phyloP scores from a whole-genome alignment of 352 stramenopile species.

The Phytophthora idaei region DNA sequence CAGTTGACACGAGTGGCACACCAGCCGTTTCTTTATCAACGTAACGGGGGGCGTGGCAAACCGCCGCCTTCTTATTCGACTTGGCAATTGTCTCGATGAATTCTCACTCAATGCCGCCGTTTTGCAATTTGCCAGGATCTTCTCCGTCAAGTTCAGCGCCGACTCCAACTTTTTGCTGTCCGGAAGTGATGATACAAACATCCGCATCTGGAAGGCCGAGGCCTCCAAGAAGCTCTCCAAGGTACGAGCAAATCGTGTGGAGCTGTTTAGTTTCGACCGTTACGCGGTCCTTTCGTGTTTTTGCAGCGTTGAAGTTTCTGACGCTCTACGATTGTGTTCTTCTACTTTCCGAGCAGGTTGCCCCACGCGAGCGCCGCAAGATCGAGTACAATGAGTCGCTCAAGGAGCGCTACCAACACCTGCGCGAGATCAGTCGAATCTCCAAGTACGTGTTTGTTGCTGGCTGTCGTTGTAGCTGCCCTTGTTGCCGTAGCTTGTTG shows the following conservation, averaged over 20 bases:
- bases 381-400: constrained; percentile 97
- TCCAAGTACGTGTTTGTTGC: constrained; percentile 67
- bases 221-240: constrained; percentile 95
- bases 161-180: constrained; percentile 97
- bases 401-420: constrained; percentile 94
- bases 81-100: constrained; percentile 13
- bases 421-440: constrained; percentile 96
- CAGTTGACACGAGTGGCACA: constrained; percentile 3
- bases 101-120: constrained; percentile 12
- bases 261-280: constrained; percentile 1
- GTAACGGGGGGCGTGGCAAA: constrained; percentile 1
- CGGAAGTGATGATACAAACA: constrained; percentile 99
- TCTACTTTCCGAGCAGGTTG: constrained; percentile 40
- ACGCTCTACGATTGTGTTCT: constrained; percentile 25
- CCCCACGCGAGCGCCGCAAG: constrained; percentile 87
- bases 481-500: constrained; percentile 2
- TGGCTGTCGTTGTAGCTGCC: constrained; percentile 6
- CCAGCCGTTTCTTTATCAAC: not conserved
- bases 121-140: constrained; percentile 52
- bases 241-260: constrained; percentile 39
- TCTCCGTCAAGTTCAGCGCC: constrained; percentile 88
- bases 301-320: constrained; percentile 30
- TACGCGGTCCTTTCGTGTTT: constrained; percentile 13
- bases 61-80: constrained; percentile 22
- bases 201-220: constrained; percentile 98